Evolutionary conservation across 768 basidiomycete species (phyloP), one percentile per base, ranked within the genome.

Genomic region (Trametes cinnabarina): DNA sequence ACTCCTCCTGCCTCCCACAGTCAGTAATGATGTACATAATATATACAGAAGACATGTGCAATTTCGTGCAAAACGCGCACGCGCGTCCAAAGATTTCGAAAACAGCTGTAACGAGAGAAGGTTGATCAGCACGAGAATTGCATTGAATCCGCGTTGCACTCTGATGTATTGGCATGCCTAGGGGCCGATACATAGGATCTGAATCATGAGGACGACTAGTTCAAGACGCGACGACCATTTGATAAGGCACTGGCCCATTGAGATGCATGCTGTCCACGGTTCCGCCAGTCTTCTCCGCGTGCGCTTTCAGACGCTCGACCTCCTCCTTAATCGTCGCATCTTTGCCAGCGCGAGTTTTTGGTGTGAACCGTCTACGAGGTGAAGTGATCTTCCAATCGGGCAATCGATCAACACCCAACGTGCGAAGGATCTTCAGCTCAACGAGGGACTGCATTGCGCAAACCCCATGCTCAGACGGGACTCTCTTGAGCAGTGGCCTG

Each of bases 391-490:
- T 60, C 68, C 68, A 69, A 15, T 63, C 62, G 5, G 65, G 63
- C 4, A 66, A 58, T 4, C 61, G 49, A 12, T 58, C 49, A 3
- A 68, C 64, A 3, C 74, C 70, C 4, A 75, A 68, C 15, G 66
- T 68, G 22, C 60, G 63, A 26, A 75, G 57, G 32, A 71, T 73
- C 63, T 74, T 74, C 39, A 65, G 63, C 55, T 75, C 74, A 1
- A 73, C 73, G n/a, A 74, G 61, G 17, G 66, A 69, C 66, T 68
- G 48, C 14, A 40, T 3, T 22, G 19, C 11, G 30, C 11, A 6
- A 20, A 26, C n/a, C n/a, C n/a, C n/a, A 23, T 3, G 50, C 63
- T 46, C 47, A 66, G 37, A 15, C 37, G 15, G 37, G n/a, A 15
- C 14, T 8, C 11, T 34, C 8, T 34, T 34, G 37, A 39, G 11